Conservation (phyloP, 495 filamentous ascomycete genomes). For the Hypoxylon lienhwacheense region DNA sequence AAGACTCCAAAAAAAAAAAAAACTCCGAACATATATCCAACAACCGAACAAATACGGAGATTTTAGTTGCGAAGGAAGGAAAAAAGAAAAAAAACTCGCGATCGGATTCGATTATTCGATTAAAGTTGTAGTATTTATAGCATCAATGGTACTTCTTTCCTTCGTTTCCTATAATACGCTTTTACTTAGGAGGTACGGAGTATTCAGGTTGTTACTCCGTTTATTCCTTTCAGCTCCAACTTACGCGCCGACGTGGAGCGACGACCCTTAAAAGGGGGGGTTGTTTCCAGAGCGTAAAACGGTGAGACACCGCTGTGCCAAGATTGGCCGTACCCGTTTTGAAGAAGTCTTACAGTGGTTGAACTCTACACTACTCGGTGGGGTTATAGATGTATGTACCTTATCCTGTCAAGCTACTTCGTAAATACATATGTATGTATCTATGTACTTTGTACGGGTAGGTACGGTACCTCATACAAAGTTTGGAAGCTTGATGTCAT, state of each 20-base stretch:
- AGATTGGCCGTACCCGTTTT: constrained; percentile 23
- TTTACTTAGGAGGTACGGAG: too few relatives aligned
- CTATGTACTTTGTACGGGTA: too few relatives aligned
- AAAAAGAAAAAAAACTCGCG: not conserved
- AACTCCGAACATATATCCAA: not conserved
- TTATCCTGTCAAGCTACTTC: not conserved
- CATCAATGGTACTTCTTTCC: constrained; percentile 2
- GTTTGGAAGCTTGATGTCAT: too few relatives aligned
- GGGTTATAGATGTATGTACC: constrained; percentile 5
- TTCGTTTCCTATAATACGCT: constrained; percentile 29
- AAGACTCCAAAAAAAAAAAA: not conserved
- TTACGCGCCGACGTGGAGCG: constrained; percentile 23
- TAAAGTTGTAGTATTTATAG: not conserved
- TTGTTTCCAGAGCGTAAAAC: not conserved
- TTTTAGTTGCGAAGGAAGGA: not conserved
- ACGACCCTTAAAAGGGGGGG: constrained; percentile 1
- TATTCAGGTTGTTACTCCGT: constrained; percentile 22
- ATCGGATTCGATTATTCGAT: constrained; percentile 1
- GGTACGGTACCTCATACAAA: too few relatives aligned
- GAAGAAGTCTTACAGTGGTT: constrained; percentile 8
- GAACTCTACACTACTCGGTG: constrained; percentile 1
- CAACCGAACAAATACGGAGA: not conserved
- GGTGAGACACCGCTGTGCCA: constrained; percentile 11
- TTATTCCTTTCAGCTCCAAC: constrained; percentile 24
- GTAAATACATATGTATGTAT: too few relatives aligned